Evolutionary conservation across 23 red algal genomes (phyloP).

Genomic region (Gracilaria vermiculophylla): DNA sequence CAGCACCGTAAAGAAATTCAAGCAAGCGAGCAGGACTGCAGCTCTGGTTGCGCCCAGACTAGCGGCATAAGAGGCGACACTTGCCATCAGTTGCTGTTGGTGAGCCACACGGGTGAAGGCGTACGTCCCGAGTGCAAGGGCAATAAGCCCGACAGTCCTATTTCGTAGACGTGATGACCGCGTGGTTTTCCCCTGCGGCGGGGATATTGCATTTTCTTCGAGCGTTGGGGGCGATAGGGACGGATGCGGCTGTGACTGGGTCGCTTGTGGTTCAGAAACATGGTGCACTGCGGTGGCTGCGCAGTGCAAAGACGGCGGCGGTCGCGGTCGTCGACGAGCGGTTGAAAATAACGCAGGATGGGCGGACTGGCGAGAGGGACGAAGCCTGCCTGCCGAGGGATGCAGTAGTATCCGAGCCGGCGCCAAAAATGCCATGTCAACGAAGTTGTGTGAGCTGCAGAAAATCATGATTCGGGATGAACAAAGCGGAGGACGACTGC

Average conservation of each 20-base stretch:
- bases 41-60: constrained; percentile 20
- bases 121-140: background rate
- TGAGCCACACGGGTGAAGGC: background rate
- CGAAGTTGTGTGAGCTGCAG: background rate
- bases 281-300: background rate
- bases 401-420: background rate
- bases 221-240: background rate
- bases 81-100: background rate
- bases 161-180: background rate
- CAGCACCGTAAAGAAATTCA: constrained; percentile 52
- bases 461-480: background rate
- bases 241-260: background rate
- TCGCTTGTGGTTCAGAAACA: background rate
- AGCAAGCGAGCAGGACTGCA: constrained; percentile 15
- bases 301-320: background rate
- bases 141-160: background rate
- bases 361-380: background rate
- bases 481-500: too few species aligned
- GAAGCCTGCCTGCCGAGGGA: background rate
- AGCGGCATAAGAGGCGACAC: background rate
- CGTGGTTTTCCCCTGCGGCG: background rate
- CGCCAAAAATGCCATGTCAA: background rate
- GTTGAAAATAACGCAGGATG: background rate
- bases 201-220: background rate
- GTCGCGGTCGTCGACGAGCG: background rate